Evolutionary conservation across 805 yeast genomes (phyloP).

Genomic region (Wickerhamomyces kurtzmanii): DNA sequence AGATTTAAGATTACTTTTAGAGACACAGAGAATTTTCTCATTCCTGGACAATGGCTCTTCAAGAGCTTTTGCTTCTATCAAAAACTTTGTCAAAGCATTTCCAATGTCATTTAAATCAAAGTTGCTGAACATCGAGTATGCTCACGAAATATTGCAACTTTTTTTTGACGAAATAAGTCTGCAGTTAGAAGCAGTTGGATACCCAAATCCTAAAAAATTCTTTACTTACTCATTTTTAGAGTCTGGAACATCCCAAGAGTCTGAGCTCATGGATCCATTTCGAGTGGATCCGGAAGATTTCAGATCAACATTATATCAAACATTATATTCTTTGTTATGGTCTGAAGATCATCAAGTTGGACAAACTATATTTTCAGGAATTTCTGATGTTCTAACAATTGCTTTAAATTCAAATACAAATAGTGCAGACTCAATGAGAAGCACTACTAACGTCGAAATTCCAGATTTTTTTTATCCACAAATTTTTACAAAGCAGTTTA

Average conservation of each 20-base stretch:
- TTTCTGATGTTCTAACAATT: conserved; percentile 26
- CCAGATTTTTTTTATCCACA: conserved; percentile 27
- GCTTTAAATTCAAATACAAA: too few species aligned
- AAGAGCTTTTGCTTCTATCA: conserved; percentile 28
- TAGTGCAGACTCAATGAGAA: too few species aligned
- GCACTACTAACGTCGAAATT: conserved; percentile 19
- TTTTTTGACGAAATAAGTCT: too few species aligned
- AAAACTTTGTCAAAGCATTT: conserved; percentile 19
- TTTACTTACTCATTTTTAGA: too few species aligned
- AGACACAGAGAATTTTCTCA: conserved; percentile 27
- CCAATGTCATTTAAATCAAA: too few species aligned
- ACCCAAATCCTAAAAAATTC: too few species aligned
- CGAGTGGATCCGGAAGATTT: conserved; percentile 23
- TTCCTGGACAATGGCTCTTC: conserved; percentile 23
- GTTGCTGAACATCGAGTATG: too few species aligned
- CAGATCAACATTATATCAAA: conserved; percentile 19
- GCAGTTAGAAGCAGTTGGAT: too few species aligned
- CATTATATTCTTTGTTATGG: conserved; percentile 23
- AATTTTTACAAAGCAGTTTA: conserved; percentile 21
- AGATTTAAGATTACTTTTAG: conserved; percentile 20
- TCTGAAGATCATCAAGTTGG: conserved; percentile 16
- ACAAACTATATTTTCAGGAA: conserved; percentile 10
- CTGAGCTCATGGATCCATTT: conserved; percentile 15
- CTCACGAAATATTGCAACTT: too few species aligned
- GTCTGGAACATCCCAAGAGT: too few species aligned